These are phyloP conservation scores for Calonectria pteridis DNA, from an alignment of 2,329 filamentous ascomycete genomes.

Conservation along the genomic window DNA sequence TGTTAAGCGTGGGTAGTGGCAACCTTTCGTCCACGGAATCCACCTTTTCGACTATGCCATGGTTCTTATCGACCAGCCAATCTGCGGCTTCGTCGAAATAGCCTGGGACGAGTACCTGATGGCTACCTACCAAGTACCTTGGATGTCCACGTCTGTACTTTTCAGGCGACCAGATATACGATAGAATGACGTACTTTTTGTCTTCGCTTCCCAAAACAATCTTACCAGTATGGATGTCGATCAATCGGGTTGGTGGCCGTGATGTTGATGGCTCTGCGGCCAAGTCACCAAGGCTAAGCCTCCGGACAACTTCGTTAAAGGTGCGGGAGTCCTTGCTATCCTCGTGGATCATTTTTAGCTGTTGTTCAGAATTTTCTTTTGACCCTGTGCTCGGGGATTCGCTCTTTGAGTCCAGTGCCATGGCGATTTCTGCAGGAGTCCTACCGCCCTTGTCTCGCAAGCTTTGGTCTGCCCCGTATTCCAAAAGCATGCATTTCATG, in stretches of 20 bases:
- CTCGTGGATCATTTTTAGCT: neutral
- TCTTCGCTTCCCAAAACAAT: too few species aligned
- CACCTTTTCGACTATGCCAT: neutral
- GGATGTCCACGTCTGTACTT: too few species aligned
- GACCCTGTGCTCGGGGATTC: neutral
- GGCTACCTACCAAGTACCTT: neutral
- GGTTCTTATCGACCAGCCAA: neutral
- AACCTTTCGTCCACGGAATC: neutral
- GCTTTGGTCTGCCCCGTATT: neutral
- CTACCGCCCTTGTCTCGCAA: neutral
- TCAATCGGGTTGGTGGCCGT: neutral
- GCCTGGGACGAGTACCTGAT: neutral
- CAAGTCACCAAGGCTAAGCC: neutral
- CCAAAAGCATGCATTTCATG: neutral
- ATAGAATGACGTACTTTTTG: too few species aligned
- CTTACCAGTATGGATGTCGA: neutral
- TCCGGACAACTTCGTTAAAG: neutral
- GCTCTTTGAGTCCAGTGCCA: neutral
- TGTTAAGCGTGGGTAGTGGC: neutral
- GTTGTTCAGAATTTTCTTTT: neutral
- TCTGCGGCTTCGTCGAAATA: neutral
- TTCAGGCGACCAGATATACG: too few species aligned
- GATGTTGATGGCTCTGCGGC: neutral
- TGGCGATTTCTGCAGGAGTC: neutral
- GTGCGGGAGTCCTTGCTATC: neutral